These are phyloP conservation scores for Pleurotus djamor DNA, from an alignment of 768 basidiomycete genomes.

Conservation along the genomic window DNA sequence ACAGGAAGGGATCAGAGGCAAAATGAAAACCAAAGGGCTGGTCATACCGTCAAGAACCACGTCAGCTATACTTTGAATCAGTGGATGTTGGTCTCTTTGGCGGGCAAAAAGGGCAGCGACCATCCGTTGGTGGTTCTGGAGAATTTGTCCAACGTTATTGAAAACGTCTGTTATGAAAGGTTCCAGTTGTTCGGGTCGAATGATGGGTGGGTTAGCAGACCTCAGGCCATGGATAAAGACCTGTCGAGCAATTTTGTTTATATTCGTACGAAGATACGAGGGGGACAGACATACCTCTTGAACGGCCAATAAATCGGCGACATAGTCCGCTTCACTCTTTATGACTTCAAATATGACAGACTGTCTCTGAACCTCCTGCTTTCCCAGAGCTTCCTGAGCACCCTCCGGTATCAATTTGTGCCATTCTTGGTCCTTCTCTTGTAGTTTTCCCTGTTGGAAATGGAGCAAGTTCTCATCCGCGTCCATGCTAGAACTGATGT, in stretches of 20 bases:
- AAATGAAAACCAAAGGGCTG: not conserved
- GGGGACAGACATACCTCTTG: constrained; percentile 47
- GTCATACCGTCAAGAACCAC: constrained; percentile 76
- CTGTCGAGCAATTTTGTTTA: constrained; percentile 27
- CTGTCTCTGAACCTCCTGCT: constrained; percentile 81
- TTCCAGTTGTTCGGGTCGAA: constrained; percentile 51
- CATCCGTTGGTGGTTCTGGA: constrained; percentile 65
- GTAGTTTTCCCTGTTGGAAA: constrained; percentile 67
- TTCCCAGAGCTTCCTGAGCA: constrained; percentile 67
- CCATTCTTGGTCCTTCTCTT: constrained; percentile 82
- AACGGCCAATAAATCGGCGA: constrained; percentile 71
- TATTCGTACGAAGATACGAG: not conserved
- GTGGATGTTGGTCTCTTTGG: constrained; percentile 82
- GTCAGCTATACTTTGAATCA: constrained; percentile 82
- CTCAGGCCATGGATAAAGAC: constrained; percentile 72
- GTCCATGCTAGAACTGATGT: constrained; percentile 41
- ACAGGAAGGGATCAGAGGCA: not conserved
- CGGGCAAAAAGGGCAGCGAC: constrained; percentile 72
- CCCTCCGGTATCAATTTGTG: constrained; percentile 71
- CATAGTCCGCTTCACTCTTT: constrained; percentile 87
- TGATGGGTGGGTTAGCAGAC: constrained; percentile 61
- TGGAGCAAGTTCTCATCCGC: constrained; percentile 61
- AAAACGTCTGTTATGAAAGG: constrained; percentile 82
- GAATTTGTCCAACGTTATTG: constrained; percentile 72
- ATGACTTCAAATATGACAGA: constrained; percentile 88